Evolutionary conservation across 306 rosid species (phyloP), one percentile per base, ranked within the genome.

Genomic region (Lablab purpureus): DNA sequence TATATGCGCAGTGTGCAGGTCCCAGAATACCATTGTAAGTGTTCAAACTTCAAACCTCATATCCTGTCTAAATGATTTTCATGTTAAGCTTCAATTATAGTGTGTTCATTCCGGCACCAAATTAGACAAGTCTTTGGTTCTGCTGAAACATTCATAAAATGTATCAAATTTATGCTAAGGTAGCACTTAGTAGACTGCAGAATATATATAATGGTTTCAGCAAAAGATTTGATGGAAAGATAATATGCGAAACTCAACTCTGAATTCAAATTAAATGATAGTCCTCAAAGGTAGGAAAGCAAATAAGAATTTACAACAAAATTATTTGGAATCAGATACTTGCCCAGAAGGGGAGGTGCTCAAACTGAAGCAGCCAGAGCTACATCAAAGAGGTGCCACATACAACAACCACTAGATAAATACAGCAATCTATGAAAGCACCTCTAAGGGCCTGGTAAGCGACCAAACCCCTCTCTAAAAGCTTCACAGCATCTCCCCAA

Each of bases 381-480:
- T 90, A 89, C 72, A 85, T 56, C 51, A 92, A 45, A 75, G 93
- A 89, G 77, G 81, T 74, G 81, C 82, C 91, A 80, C 96, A 92
- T 21, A 90, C 83, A 40, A 92, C 91, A 69, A 92, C 85, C 36
- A 92, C 96, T 23, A 85, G 40, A 82, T 90, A 92, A 87, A 94
- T 82, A 81, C 97, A 89, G 81, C 81, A 84, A 80, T 94, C 97
- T 46, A 90, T 94, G 79, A 92, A 92, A 82, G 89, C 8, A 13
- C 92, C 97, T 51, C 91, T 85, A 73, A 92, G 54, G 13, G 96
- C 90, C 66, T 94, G 98, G 76, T 92, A 94, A 7, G 81, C 87
- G 2, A 87, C 96, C 90, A 92, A 85, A 34, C 97, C 92, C 84
- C 97, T 92, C 87, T 94, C 98, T 88, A 94, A 45, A 28, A 94